Conservation (phyloP, 2,329 filamentous ascomycete species). For the Daldinia sp. region DNA sequence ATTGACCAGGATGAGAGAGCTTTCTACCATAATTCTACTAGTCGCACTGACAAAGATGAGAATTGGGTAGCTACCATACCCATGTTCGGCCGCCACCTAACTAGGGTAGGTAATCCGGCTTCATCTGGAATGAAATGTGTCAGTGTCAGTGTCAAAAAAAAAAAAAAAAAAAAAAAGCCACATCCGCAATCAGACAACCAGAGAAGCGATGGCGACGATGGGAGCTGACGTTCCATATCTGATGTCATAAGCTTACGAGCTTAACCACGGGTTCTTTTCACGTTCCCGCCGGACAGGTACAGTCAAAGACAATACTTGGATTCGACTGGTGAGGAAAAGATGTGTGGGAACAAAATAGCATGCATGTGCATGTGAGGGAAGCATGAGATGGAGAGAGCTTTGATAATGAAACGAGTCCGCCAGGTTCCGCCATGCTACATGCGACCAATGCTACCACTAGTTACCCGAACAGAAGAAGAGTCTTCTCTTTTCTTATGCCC, state of each 20-base stretch:
- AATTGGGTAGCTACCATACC: conserved; percentile 34
- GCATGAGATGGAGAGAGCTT: conserved; percentile 11
- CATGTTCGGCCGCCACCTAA: conserved; percentile 27
- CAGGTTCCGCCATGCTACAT: conserved; percentile 6
- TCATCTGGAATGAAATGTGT: conserved; percentile 35
- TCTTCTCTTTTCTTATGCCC: conserved; percentile 23
- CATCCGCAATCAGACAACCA: conserved; percentile 22
- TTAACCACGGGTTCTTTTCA: conserved; percentile 26
- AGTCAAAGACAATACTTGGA: conserved; percentile 1
- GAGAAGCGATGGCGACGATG: conserved; percentile 16
- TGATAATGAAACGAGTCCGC: conserved; percentile 27
- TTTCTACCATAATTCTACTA: conserved; percentile 14
- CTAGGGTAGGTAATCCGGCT: conserved; percentile 30
- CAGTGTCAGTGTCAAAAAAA: too few species aligned
- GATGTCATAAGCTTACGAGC: conserved; percentile 37
- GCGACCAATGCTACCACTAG: neutral
- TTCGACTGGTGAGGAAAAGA: conserved; percentile 13
- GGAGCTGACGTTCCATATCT: conserved; percentile 31
- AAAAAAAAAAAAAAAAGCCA: conserved; percentile 29
- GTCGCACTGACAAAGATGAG: conserved; percentile 30
- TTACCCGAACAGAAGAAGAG: conserved; percentile 35
- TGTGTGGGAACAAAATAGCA: conserved; percentile 8
- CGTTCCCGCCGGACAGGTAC: conserved; percentile 26
- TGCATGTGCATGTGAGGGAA: conserved; percentile 29
- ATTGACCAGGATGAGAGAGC: conserved; percentile 28